phyloP scores from a whole-genome alignment of 352 stramenopile genomes.

The Globisporangium parvum region DNA sequence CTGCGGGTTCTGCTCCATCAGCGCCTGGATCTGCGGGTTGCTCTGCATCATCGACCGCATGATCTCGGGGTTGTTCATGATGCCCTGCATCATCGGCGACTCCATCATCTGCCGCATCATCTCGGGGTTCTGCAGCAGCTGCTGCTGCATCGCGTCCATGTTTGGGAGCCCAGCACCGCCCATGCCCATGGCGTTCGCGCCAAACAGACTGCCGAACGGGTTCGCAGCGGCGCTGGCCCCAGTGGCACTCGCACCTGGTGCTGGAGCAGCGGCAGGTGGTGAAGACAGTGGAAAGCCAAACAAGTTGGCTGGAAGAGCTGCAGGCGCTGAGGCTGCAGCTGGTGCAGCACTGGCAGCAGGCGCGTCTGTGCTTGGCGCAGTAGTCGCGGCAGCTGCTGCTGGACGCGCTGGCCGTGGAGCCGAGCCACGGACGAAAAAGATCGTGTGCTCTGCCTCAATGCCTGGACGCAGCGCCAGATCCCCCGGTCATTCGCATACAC shows the following conservation, averaged over 20 bases:
- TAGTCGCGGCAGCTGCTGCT: slow-evolving; percentile 15
- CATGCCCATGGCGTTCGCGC: not conserved
- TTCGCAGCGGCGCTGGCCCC: slow-evolving; percentile 25
- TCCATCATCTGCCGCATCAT: slow-evolving; percentile 89
- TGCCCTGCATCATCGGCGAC: slow-evolving; percentile 87
- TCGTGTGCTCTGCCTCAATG: slow-evolving; percentile 72
- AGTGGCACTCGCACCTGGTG: slow-evolving; percentile 2
- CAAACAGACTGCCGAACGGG: slow-evolving; percentile 54
- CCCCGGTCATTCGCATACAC: not conserved
- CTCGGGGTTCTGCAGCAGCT: slow-evolving; percentile 84
- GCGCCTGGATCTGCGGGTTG: slow-evolving; percentile 93
- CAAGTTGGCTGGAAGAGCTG: slow-evolving; percentile 26
- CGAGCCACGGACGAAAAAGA: slow-evolving; percentile 83
- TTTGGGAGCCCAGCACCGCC: slow-evolving; percentile 35
- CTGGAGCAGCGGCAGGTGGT: slow-evolving; percentile 13
- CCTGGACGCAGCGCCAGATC: slow-evolving; percentile 18
- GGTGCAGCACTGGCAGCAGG: slow-evolving; percentile 18
- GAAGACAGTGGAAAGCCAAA: slow-evolving; percentile 55
- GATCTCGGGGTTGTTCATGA: slow-evolving; percentile 95
- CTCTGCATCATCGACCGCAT: slow-evolving; percentile 94
- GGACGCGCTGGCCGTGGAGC: slow-evolving; percentile 21
- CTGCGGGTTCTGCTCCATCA: slow-evolving; percentile 95
- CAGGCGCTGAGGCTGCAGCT: slow-evolving; percentile 9
- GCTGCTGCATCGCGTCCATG: slow-evolving; percentile 85
- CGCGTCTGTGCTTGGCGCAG: slow-evolving; percentile 10